These are phyloP conservation scores for Macadamia tetraphylla DNA, from an alignment of 164 flowering plant species.

Conservation along the genomic window DNA sequence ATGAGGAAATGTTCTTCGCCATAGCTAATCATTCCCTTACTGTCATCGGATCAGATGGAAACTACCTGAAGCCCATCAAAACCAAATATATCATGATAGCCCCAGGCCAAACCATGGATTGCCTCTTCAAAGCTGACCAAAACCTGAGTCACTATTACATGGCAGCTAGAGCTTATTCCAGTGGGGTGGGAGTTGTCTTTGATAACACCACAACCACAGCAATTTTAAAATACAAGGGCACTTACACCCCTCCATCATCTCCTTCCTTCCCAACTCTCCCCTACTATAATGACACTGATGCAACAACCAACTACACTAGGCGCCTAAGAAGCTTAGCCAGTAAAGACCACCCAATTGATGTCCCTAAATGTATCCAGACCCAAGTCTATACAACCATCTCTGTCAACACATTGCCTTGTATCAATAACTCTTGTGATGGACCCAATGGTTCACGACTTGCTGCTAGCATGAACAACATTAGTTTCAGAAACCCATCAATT, in stretches of 20 bases:
- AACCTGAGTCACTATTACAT: conserved; percentile 13
- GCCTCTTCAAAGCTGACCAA: conserved; percentile 16
- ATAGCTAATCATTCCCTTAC: conserved; percentile 14
- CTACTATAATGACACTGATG: too few relatives aligned
- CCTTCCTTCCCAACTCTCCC: too few relatives aligned
- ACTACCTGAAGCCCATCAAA: conserved; percentile 15
- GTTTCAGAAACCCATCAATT: too few relatives aligned
- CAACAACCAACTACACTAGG: too few relatives aligned
- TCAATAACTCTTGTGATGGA: too few relatives aligned
- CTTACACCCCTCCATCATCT: not conserved
- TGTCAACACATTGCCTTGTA: too few relatives aligned
- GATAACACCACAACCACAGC: conserved; percentile 30
- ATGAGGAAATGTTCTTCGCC: conserved; percentile 14
- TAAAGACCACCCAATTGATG: too few relatives aligned
- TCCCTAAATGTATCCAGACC: too few relatives aligned
- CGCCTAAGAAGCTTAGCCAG: too few relatives aligned
- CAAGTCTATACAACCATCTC: too few relatives aligned
- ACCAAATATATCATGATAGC: conserved; percentile 10
- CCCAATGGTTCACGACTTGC: too few relatives aligned
- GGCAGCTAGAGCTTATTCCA: conserved; percentile 5
- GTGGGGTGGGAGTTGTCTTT: not conserved
- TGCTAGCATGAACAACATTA: too few relatives aligned
- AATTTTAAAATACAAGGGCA: conserved; percentile 20
- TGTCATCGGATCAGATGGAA: conserved; percentile 10
- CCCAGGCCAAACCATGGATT: conserved; percentile 25